Base-by-base conservation (phyloP, 176 grass and related monocot species). In the Cocos nucifera region DNA sequence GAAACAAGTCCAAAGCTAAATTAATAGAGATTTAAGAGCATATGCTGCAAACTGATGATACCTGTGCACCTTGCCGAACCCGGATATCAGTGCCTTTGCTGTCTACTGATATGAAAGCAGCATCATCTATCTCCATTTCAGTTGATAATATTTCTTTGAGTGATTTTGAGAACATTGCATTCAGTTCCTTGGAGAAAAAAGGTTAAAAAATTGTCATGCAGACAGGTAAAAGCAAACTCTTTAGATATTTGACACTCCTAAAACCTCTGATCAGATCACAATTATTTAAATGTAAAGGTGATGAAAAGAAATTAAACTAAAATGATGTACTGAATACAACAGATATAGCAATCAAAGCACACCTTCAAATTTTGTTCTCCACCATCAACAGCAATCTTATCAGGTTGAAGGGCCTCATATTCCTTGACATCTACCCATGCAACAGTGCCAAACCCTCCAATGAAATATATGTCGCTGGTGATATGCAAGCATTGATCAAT, bases 361-460 rank as follows among this genome's bases (percentile, higher is more conserved):
- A 98, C 93, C 79, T 98, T 92, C 50, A 98, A 77, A 68, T 73
- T 92, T 71, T 98, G 88, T 65, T 98, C 84, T 0, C 79, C 93
- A 49, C 88, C 93, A 58, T 75, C 85, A 72, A 83, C 88, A 62
- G 88, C 93, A 73, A 98, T 92, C 69, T 83, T 98, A 55, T 98
- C 93, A 70, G 93, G 88, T 66, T 85, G 73, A 73, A 77, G 80
- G 48, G 55, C 64, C 73, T 98, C 93, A 15, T 85, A 98, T n/a
- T 88, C 81, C 50, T 88, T 88, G 67, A 98, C 93, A 73, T 98
- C 84, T 26, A 98, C 73, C 93, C 87, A 98, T 61, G 93, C 93
- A 58, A 98, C 93, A 59, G 93, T 98, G 66, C 93, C 87, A 74
- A 98, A 98, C 57, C 93, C 93, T 82, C 93, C 93, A n/a, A 98